These are phyloP conservation scores for Phycomyces blakesleeanus DNA, from an alignment of 192 early-diverging fungal species.

Conservation along the genomic window DNA sequence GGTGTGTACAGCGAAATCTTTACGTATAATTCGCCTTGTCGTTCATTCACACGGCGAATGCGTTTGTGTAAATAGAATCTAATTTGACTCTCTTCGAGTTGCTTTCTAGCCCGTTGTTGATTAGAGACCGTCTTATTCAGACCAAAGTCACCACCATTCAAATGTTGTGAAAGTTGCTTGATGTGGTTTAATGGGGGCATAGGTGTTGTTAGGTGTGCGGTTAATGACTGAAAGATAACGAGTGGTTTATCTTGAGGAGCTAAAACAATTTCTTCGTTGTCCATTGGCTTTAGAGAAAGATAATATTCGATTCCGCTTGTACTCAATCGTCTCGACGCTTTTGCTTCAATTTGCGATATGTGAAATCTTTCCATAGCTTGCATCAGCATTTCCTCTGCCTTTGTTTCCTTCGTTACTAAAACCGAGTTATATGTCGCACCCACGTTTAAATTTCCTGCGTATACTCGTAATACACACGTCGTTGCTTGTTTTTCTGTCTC, in stretches of 20 bases:
- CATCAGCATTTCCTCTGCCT: constrained; percentile 39
- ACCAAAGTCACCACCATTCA: not conserved
- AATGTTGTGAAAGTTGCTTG: constrained; percentile 9
- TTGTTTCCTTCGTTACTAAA: constrained; percentile 36
- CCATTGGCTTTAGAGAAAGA: constrained; percentile 41
- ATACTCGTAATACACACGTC: constrained; percentile 45
- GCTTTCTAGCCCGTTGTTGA: not conserved
- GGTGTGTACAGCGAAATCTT: constrained; percentile 15
- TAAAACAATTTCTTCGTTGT: constrained; percentile 40
- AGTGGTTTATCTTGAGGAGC: constrained; percentile 43
- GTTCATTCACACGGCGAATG: constrained; percentile 31
- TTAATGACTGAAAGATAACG: constrained; percentile 45
- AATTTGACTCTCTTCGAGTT: constrained; percentile 10
- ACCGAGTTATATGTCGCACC: constrained; percentile 50
- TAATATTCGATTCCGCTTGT: constrained; percentile 37
- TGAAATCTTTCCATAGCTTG: constrained; percentile 49
- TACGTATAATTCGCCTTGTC: constrained; percentile 15
- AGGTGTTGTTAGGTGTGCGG: constrained; percentile 38
- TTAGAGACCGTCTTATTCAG: not conserved
- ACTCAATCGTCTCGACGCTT: constrained; percentile 19
- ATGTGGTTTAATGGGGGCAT: constrained; percentile 41
- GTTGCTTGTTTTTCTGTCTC: constrained; percentile 19
- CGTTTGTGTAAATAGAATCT: constrained; percentile 47
- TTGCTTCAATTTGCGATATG: constrained; percentile 41
- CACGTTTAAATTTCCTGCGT: constrained; percentile 50